These are phyloP conservation scores for Gigaspora rosea DNA, from an alignment of 192 early-diverging fungal species.

Conservation along the genomic window DNA sequence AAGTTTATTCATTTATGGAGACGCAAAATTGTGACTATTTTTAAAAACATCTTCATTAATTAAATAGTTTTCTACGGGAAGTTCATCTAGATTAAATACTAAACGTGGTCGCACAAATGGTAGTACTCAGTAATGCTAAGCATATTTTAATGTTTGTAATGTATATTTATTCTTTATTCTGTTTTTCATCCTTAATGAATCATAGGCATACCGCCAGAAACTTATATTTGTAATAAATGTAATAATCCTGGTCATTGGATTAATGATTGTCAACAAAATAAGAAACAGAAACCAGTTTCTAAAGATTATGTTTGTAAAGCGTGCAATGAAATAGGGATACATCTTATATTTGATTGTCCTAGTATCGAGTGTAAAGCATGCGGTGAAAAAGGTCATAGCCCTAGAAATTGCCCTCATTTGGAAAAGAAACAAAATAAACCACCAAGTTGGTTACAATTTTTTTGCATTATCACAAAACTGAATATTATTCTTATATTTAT, in stretches of 20 bases:
- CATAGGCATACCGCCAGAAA: slow-evolving; percentile 38
- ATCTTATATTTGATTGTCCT: slow-evolving; percentile 57
- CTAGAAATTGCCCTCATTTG: slow-evolving; percentile 60
- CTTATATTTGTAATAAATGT: slow-evolving; percentile 54
- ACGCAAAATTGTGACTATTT: background rate
- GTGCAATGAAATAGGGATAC: slow-evolving; percentile 53
- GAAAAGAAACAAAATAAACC: background rate
- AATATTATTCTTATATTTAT: background rate
- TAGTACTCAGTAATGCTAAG: background rate
- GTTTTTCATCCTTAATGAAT: background rate
- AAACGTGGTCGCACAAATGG: slow-evolving; percentile 11
- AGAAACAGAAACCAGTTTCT: slow-evolving; percentile 19
- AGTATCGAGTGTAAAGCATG: slow-evolving; percentile 66
- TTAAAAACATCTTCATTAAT: background rate
- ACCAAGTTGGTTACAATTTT: background rate
- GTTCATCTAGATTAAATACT: background rate
- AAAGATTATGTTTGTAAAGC: slow-evolving; percentile 49
- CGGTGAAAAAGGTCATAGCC: slow-evolving; percentile 63
- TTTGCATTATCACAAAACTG: background rate
- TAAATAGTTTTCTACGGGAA: background rate
- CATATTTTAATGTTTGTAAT: background rate
- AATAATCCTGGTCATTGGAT: slow-evolving; percentile 49
- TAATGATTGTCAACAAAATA: slow-evolving; percentile 39
- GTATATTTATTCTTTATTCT: background rate
- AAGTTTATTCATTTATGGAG: background rate